Percentiles rank a stretch among this genome's conserved stretches.
Evolutionary conservation across 2,329 filamentous ascomycete genomes (phyloP).

Genomic region (Calonectria fujianensis): DNA sequence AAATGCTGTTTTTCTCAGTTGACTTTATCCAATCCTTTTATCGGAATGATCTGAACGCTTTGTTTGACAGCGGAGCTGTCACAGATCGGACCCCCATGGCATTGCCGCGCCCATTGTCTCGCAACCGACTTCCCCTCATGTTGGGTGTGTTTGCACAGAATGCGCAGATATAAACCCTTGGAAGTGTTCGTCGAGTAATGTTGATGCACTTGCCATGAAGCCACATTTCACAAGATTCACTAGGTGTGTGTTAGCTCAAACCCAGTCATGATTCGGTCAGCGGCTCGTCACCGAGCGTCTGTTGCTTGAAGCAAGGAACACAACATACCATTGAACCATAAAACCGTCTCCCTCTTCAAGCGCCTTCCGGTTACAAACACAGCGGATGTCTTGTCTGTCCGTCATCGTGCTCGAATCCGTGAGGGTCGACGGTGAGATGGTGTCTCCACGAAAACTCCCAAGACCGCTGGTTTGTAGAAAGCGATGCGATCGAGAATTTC

Average conservation of each 20-base stretch:
- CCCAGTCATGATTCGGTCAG: constrained; percentile 13
- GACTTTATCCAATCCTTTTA: constrained; percentile 53
- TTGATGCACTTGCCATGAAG: constrained; percentile 79
- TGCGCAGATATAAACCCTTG: constrained; percentile 77
- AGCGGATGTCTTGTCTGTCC: constrained; percentile 70
- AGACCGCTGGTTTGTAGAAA: constrained; percentile 58
- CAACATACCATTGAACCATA: constrained; percentile 78
- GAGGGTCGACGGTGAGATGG: constrained; percentile 71
- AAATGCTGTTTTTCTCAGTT: constrained; percentile 28
- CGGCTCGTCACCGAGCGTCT: constrained; percentile 11
- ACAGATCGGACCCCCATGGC: constrained; percentile 50
- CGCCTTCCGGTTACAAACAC: constrained; percentile 71
- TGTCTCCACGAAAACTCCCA: constrained; percentile 59
- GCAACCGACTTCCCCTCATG: constrained; percentile 68
- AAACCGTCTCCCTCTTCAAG: constrained; percentile 70
- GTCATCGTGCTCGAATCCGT: constrained; percentile 68
- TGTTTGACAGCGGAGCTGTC: constrained; percentile 65
- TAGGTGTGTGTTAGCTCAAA: constrained; percentile 57
- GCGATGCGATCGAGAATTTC: constrained; percentile 58
- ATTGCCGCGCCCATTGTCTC: constrained; percentile 63
- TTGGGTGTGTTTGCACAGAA: constrained; percentile 78
- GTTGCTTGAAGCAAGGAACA: not conserved
- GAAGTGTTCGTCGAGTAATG: constrained; percentile 73
- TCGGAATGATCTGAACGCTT: constrained; percentile 66
- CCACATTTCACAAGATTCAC: constrained; percentile 79